Percentiles rank a stretch among this genome's conserved stretches.
Evolutionary conservation across 129 eudicot species (phyloP).

Genomic region (Tagetes erecta): DNA sequence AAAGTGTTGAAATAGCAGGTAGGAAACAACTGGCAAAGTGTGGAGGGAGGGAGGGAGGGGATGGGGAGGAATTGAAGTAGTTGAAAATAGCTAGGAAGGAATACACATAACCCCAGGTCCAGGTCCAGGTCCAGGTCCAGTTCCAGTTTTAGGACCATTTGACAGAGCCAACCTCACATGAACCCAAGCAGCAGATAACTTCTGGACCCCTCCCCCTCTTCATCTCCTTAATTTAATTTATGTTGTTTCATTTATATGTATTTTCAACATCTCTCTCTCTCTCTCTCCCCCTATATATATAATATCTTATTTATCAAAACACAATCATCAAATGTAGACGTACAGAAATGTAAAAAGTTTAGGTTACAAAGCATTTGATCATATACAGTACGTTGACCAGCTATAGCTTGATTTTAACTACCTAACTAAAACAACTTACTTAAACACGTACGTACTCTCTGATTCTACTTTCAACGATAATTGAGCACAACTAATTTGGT

Average conservation of each 20-base stretch:
- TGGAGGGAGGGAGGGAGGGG: conserved; percentile 35
- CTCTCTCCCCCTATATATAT: background rate
- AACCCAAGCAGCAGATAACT: conserved; percentile 85
- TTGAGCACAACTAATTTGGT: too few relatives aligned
- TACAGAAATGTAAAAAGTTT: too few relatives aligned
- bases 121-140: conserved; percentile 41
- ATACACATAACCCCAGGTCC: conserved; percentile 45
- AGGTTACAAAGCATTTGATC: too few relatives aligned
- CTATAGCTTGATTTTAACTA: too few relatives aligned
- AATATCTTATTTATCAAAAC: background rate
- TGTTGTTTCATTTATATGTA: background rate
- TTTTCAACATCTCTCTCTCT: background rate
- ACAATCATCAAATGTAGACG: too few relatives aligned
- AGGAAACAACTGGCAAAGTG: conserved; percentile 40
- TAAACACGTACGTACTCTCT: too few relatives aligned
- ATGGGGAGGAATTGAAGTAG: conserved; percentile 21
- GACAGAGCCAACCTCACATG: conserved; percentile 84
- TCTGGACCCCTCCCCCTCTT: conserved; percentile 46
- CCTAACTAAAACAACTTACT: too few relatives aligned
- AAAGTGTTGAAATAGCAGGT: conserved; percentile 31
- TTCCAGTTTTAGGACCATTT: conserved; percentile 47
- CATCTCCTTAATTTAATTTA: background rate
- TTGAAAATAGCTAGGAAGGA: conserved; percentile 32
- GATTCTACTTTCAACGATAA: too few relatives aligned
- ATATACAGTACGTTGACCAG: too few relatives aligned